A percentile compares a stretch with the other conserved stretches of the same genome.
These are phyloP conservation scores for Microcos paniculata DNA, from an alignment of 345 rosid genomes.

Conservation along the genomic window DNA sequence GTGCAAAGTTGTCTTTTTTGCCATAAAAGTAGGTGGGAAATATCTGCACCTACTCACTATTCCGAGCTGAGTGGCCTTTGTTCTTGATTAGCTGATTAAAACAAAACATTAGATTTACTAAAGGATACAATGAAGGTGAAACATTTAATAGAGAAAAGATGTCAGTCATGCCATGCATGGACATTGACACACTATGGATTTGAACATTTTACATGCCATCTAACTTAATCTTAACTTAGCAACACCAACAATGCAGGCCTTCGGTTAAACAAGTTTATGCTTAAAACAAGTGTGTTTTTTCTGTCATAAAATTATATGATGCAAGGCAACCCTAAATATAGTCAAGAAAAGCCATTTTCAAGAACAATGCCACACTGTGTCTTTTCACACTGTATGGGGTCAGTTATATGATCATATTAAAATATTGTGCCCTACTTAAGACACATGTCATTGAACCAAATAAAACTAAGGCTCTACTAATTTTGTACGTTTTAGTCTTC, in stretches of 20 bases:
- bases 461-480: not conserved
- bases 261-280: not conserved
- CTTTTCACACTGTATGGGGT: not conserved
- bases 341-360: not conserved
- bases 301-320: not conserved
- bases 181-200: not conserved
- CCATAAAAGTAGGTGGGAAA: constrained; percentile 5
- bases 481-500: not conserved
- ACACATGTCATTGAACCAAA: not conserved
- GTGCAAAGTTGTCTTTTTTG: constrained; percentile 11
- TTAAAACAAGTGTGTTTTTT: not conserved
- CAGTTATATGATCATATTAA: not conserved
- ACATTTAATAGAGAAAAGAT: not conserved
- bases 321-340: not conserved
- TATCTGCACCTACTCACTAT: constrained; percentile 36
- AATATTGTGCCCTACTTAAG: not conserved
- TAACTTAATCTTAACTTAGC: not conserved
- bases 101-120: constrained; percentile 25
- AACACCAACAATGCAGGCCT: not conserved
- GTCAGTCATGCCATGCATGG: not conserved
- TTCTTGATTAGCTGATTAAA: constrained; percentile 54
- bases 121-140: constrained; percentile 16
- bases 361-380: not conserved
- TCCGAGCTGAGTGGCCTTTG: constrained; percentile 32
- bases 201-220: constrained; percentile 1